Conservation (phyloP, 768 basidiomycete species). For the Termitomyces sp. region DNA sequence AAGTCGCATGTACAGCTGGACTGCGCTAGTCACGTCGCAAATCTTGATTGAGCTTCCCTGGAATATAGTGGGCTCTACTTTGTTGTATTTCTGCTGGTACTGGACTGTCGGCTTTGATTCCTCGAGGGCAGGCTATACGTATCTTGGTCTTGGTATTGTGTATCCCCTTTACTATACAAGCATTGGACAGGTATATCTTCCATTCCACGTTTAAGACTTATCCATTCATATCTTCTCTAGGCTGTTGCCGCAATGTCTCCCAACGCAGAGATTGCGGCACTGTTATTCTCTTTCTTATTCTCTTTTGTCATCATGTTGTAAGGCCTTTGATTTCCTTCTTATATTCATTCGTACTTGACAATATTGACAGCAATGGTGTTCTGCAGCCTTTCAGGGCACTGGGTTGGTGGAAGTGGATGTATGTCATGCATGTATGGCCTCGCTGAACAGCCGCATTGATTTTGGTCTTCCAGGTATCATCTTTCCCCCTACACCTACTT, state of each 20-base stretch:
- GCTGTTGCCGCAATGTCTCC: slow-evolving; percentile 56
- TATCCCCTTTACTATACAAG: slow-evolving; percentile 60
- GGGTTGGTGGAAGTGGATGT: slow-evolving; percentile 69
- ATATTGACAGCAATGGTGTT: slow-evolving; percentile 43
- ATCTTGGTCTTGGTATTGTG: slow-evolving; percentile 45
- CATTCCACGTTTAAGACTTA: too few relatives aligned
- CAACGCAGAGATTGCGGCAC: slow-evolving; percentile 46
- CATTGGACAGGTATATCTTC: slow-evolving; percentile 38
- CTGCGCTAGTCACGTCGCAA: slow-evolving; percentile 48
- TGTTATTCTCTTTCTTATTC: slow-evolving; percentile 49
- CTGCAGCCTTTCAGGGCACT: slow-evolving; percentile 54
- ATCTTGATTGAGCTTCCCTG: slow-evolving; percentile 55
- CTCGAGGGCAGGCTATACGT: slow-evolving; percentile 54
- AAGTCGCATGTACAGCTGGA: slow-evolving; percentile 63
- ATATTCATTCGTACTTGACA: not conserved
- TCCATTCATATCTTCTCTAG: slow-evolving; percentile 31
- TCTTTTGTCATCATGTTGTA: slow-evolving; percentile 55
- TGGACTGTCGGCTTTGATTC: slow-evolving; percentile 61
- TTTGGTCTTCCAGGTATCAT: slow-evolving; percentile 21
- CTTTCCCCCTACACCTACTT: slow-evolving; percentile 53
- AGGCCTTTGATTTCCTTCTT: slow-evolving; percentile 10
- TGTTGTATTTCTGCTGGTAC: slow-evolving; percentile 67
- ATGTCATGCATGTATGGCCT: slow-evolving; percentile 8
- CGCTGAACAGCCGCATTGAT: too few relatives aligned
- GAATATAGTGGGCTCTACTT: slow-evolving; percentile 51